Evolutionary conservation across 2,329 filamentous ascomycete genomes (phyloP).

Genomic region (Parafenestella ontariensis): DNA sequence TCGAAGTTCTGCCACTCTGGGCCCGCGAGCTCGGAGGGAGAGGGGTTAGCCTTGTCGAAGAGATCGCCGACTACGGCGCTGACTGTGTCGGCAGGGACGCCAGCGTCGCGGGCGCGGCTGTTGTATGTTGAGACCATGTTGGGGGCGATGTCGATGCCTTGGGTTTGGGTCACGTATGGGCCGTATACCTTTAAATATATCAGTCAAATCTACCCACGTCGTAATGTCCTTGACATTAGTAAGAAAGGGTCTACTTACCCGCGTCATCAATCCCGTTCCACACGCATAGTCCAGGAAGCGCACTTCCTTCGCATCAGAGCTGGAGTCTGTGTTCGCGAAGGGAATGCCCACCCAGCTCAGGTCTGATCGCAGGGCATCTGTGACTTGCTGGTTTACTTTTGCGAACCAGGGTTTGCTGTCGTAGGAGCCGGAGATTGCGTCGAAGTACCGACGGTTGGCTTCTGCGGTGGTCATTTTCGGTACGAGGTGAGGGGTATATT

Average conservation of each 20-base stretch:
- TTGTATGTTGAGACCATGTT: conserved; percentile 76
- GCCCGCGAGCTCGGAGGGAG: conserved; percentile 27
- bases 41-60: conserved; percentile 34
- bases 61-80: conserved; percentile 47
- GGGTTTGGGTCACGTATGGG: conserved; percentile 67
- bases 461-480: conserved; percentile 39
- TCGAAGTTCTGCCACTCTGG: conserved; percentile 51
- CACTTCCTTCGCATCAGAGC: conserved; percentile 46
- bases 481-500: conserved; percentile 6
- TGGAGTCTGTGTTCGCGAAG: conserved; percentile 52
- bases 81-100: conserved; percentile 23
- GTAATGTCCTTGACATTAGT: too few relatives aligned
- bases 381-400: conserved; percentile 62
- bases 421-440: conserved; percentile 61
- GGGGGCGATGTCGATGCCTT: conserved; percentile 74
- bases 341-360: conserved; percentile 69
- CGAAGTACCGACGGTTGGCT: conserved; percentile 47
- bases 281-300: conserved; percentile 78
- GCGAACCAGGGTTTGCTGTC: conserved; percentile 62
- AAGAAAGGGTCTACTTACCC: too few relatives aligned
- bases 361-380: conserved; percentile 60
- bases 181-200: conserved; percentile 59
- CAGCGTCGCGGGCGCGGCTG: conserved; percentile 53
- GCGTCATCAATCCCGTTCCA: conserved; percentile 71
- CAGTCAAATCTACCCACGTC: neutral